Evolutionary conservation across 768 basidiomycete species (phyloP), one percentile per base, ranked within the genome.

Genomic region (Dioszegia crocea): DNA sequence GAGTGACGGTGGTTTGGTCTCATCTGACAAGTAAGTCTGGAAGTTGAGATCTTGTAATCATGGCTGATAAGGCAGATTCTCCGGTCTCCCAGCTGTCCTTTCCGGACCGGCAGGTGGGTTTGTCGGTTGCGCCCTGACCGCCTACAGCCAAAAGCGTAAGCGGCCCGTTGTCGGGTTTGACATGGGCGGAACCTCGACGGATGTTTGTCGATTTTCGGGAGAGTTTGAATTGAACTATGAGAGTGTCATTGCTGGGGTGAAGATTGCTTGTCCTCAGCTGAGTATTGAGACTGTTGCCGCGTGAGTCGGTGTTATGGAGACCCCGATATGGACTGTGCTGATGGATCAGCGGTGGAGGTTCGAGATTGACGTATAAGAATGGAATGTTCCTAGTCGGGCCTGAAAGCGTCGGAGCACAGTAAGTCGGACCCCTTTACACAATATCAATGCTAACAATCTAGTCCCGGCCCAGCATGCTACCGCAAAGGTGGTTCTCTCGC

Each of bases 281-380:
- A 57, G 57, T 14, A 71, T 71, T 40, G 64, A 71, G 43, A 71
- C 70, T 5, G 69, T 71, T 9, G 69, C 69, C n/a, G 68, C 68
- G 19, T 61, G 51, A 39, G 48, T 44, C 26, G 19, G 8, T 41
- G 14, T 11, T 24, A 2, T 26, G 31, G 4, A 3, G 16, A 8
- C 3, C 21, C 11, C 23, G 8, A 6, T 33, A 47, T 21, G 38
- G 24, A 11, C 23, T 2, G 6, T 17, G 38, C 41, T 40, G 21
- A 41, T 43, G 1, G 1, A 11, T 11, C 26, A 54, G 52, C 0
- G 68, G 68, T 5, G 70, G 65, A 9, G 70, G 67, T 11, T 67
- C 66, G 5, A 54, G 56, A 9, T 47, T 71, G 41, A 63, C 60
- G 17, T 71, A 59, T 43, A 45, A 57, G 43, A 67, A 65, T 17